A percentile compares a stretch with the other conserved stretches of the same genome.
phyloP scores from a whole-genome alignment of 2,329 filamentous ascomycete species.

The Nemania diffusa region DNA sequence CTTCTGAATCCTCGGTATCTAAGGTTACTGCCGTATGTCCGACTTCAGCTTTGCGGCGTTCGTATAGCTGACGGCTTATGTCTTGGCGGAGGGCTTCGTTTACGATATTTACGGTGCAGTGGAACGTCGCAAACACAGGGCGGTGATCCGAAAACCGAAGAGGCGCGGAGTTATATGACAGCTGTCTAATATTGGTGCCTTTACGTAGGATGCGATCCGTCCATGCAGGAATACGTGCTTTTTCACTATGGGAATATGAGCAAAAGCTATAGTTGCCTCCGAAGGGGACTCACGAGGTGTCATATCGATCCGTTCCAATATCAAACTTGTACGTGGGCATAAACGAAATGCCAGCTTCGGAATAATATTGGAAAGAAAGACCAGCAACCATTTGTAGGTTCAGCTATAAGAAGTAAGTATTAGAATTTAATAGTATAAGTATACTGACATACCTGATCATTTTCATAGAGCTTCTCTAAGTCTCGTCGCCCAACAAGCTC shows the following conservation, averaged over 20 bases:
- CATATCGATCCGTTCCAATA: conserved; percentile 86
- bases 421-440: not conserved
- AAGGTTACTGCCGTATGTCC: conserved; percentile 70
- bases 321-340: conserved; percentile 97
- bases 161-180: conserved; percentile 83
- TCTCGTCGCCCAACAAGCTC: conserved; percentile 77
- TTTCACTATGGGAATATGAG: conserved; percentile 72
- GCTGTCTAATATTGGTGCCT: conserved; percentile 83
- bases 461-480: conserved; percentile 83
- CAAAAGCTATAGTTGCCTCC: not conserved
- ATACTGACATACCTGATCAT: conserved; percentile 75
- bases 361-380: conserved; percentile 89
- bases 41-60: conserved; percentile 72
- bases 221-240: conserved; percentile 95
- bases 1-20: conserved; percentile 68
- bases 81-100: conserved; percentile 78
- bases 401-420: conserved; percentile 61
- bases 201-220: conserved; percentile 93
- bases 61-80: conserved; percentile 80
- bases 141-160: conserved; percentile 93
- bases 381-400: conserved; percentile 97
- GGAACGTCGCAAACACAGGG: conserved; percentile 92
- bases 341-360: conserved; percentile 87
- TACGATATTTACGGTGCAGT: conserved; percentile 82
- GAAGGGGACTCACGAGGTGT: conserved; percentile 76